A percentile compares a stretch with the other conserved stretches of the same genome.
phyloP scores from a whole-genome alignment of 2,329 filamentous ascomycete genomes.

The Colletotrichum coccodes region DNA sequence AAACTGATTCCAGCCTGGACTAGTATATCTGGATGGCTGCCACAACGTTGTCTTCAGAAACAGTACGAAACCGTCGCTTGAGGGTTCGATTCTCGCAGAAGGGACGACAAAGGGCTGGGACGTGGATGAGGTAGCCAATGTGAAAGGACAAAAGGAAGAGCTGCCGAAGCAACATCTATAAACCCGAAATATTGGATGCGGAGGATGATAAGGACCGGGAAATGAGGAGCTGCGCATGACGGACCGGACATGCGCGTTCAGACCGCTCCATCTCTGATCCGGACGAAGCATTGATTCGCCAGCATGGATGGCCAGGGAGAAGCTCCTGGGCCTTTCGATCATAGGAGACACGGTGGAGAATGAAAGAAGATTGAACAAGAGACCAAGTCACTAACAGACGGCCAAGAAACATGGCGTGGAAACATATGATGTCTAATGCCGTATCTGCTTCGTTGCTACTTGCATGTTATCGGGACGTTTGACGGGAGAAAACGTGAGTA shows the following conservation, averaged over 20 bases:
- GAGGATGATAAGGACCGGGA: slow-evolving; percentile 10
- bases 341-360: slow-evolving; percentile 2
- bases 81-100: not conserved
- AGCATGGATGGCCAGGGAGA: not conserved
- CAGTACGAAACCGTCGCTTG: no score
- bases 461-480: not conserved
- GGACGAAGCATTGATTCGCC: slow-evolving; percentile 15
- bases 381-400: not conserved
- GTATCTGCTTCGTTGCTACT: not conserved
- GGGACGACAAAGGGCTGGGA: not conserved
- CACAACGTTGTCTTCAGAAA: no score
- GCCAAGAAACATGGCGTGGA: not conserved
- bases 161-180: not conserved
- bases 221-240: slow-evolving; percentile 18
- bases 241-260: slow-evolving; percentile 15
- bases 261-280: slow-evolving; percentile 13
- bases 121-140: not conserved
- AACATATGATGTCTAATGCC: not conserved
- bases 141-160: not conserved
- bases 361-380: not conserved
- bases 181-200: not conserved
- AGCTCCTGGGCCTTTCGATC: not conserved
- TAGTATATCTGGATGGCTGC: not conserved
- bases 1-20: not conserved
- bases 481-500: not conserved